Base-by-base conservation (phyloP, 2,329 filamentous ascomycete genomes). In the Colletotrichum scovillei region DNA sequence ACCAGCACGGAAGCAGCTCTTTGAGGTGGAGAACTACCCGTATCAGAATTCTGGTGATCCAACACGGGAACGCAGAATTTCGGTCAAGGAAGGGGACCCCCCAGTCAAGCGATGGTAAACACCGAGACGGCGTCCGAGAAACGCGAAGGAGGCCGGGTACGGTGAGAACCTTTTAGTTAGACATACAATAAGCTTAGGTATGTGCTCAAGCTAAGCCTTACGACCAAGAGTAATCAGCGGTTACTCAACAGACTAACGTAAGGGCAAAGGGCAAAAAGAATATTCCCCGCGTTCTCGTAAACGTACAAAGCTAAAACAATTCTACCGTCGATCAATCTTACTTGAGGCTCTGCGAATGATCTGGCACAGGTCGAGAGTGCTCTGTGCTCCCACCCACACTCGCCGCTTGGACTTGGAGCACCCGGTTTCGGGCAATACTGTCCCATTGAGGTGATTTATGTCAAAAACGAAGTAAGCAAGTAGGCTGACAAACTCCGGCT, bases 311-410 rank as follows among this genome's bases (percentile, higher is more conserved):
- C 22, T 16, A 28, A 58, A 35, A 49, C 5, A 12, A 14, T 59
- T 26, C 38, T 52, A 59, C 64, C 24, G 69, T 53, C 52, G 58
- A 69, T 63, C 49, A 69, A 30, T 42, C 58, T 53, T 24, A 62
- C 58, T 16, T 69, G 69, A 38, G 58, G 66, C 65, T 69, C 57
- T 53, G 59, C 8, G 42, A 49, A 9, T 3, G 42, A n/a, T 35
- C 11, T 46, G 49, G 64, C 49, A 58, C 9, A n/a, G 19, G 16
- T n/a, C 4, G 22, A 16, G 22, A 4, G 12, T 4, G 46, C 11
- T 38, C 52, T 57, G 16, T 63, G 28, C 52, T 35, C 63, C 38
- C n/a, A 32, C 38, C 24, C 42, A 35, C 59, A 9, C 9, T 24
- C 42, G 2, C 46, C 30, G 30, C 53, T 53, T 52, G 52, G 52